phyloP scores from a whole-genome alignment of 2,329 filamentous ascomycete genomes.

The Aspergillus ibericus region DNA sequence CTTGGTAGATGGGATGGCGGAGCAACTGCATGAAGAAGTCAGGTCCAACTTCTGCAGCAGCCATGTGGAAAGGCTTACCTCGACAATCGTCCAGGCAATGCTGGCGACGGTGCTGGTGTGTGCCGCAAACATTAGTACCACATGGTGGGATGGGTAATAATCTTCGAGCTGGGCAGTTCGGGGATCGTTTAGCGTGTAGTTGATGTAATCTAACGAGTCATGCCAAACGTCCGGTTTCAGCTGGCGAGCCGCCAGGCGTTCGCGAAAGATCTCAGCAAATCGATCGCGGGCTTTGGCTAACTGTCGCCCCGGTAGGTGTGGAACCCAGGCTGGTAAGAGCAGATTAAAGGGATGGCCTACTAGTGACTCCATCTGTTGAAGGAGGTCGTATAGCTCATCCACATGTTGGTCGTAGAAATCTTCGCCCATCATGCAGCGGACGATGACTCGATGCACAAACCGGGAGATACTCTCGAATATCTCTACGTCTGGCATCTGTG shows the following conservation, averaged over 20 bases:
- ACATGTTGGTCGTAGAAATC: constrained; percentile 6
- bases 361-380: background rate
- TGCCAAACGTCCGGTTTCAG: background rate
- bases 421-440: constrained; percentile 3
- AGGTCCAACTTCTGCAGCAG: too few species aligned
- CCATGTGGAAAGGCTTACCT: background rate
- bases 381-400: background rate
- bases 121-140: constrained; percentile 3
- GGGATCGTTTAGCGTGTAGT: constrained; percentile 1
- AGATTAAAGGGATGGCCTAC: background rate
- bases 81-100: constrained; percentile 2
- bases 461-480: constrained; percentile 1
- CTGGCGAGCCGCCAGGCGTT: background rate
- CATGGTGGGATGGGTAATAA: background rate
- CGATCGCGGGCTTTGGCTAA: background rate
- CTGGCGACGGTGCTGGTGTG: constrained; percentile 5
- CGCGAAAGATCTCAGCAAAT: background rate
- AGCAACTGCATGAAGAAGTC: too few species aligned
- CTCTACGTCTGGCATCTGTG: background rate
- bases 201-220: constrained; percentile 4
- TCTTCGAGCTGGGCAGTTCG: background rate
- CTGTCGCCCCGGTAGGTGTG: background rate
- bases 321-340: background rate
- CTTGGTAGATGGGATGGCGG: background rate
- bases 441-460: constrained; percentile 1